Evolutionary conservation across 495 filamentous ascomycete species (phyloP).

Genomic region (Neurospora tetrasperma): DNA sequence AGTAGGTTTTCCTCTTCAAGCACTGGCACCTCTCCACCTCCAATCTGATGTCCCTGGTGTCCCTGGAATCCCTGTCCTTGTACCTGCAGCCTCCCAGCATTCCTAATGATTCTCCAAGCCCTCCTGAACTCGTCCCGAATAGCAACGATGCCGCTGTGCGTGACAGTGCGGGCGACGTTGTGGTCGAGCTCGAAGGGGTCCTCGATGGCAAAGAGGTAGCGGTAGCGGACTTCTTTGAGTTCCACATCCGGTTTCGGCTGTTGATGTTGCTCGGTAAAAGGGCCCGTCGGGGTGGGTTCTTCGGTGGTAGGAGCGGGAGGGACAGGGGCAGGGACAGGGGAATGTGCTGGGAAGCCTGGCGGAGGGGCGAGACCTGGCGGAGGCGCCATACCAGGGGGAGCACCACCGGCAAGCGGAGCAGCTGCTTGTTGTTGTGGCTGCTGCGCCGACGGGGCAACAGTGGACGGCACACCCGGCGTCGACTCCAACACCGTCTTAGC

Average conservation of each 20-base stretch:
- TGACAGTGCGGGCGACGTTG: constrained; percentile 76
- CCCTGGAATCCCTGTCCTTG: background rate
- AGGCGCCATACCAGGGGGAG: background rate
- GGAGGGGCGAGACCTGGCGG: background rate
- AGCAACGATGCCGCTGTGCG: constrained; percentile 58
- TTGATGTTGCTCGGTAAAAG: background rate
- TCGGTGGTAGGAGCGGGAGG: background rate
- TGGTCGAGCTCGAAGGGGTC: constrained; percentile 79
- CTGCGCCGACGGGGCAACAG: background rate
- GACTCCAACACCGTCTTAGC: constrained; percentile 46
- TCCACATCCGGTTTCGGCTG: constrained; percentile 15
- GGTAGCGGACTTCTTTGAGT: constrained; percentile 56
- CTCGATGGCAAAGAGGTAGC: constrained; percentile 80
- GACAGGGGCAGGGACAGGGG: background rate
- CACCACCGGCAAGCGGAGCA: background rate
- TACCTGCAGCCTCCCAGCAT: constrained; percentile 13
- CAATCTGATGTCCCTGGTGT: background rate
- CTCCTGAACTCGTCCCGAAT: constrained; percentile 74
- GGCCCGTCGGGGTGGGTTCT: background rate
- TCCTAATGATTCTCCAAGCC: constrained; percentile 53
- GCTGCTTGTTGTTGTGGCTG: background rate
- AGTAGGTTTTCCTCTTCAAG: background rate
- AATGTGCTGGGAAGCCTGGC: background rate
- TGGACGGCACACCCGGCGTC: constrained; percentile 10
- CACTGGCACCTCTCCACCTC: too few relatives aligned